These are phyloP conservation scores for Triticum urartu DNA, from an alignment of 176 grass and related monocot species.

Conservation along the genomic window DNA sequence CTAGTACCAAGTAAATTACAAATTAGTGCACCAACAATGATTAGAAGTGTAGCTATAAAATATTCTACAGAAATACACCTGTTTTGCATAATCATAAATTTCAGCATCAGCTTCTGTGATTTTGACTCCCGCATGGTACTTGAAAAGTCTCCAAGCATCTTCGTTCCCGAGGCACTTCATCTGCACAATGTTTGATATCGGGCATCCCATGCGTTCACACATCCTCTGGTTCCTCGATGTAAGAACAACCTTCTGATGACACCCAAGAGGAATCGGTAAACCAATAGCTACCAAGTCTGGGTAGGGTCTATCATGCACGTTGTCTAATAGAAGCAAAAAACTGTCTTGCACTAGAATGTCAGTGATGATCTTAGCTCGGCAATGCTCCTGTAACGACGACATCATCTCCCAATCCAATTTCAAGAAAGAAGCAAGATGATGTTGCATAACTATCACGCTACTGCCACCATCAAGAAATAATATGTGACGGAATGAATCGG, in stretches of 20 bases:
- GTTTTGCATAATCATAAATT: too few relatives aligned
- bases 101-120: too few relatives aligned
- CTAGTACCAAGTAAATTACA: too few relatives aligned
- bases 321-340: neutral
- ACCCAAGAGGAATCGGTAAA: neutral
- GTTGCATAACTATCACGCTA: neutral
- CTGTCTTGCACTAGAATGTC: neutral
- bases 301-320: neutral
- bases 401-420: neutral
- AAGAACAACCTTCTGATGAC: neutral
- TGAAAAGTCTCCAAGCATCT: too few relatives aligned
- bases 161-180: too few relatives aligned
- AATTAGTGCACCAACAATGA: too few relatives aligned
- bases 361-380: neutral
- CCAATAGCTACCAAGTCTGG: neutral
- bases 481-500: neutral
- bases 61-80: too few relatives aligned
- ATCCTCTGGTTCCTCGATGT: too few relatives aligned
- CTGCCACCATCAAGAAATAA: neutral
- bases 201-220: too few relatives aligned
- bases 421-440: neutral
- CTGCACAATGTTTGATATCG: too few relatives aligned
- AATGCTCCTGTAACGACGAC: neutral
- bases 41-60: too few relatives aligned
- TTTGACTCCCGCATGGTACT: too few relatives aligned